Evolutionary conservation across 306 rosid genomes (phyloP).

Genomic region (Sesbania bispinosa): DNA sequence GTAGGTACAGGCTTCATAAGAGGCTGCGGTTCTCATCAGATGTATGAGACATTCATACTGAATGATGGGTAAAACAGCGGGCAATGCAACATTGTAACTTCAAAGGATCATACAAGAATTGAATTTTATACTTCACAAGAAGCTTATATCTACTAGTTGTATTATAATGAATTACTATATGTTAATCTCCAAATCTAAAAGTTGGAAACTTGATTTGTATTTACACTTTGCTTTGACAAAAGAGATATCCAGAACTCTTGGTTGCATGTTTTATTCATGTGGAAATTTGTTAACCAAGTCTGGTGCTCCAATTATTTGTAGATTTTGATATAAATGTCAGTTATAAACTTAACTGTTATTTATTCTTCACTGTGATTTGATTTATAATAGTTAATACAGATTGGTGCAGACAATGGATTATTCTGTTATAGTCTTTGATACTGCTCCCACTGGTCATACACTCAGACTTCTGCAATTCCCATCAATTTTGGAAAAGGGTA

Average conservation of each 20-base stretch:
- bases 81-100: background rate
- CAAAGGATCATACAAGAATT: background rate
- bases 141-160: background rate
- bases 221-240: background rate
- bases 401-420: constrained; percentile 99
- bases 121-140: background rate
- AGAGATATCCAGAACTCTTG: background rate
- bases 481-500: constrained; percentile 91
- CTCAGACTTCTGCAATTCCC: constrained; percentile 97
- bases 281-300: background rate
- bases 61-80: background rate
- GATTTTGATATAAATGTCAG: background rate
- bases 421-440: constrained; percentile 93
- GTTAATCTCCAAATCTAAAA: background rate
- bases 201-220: background rate
- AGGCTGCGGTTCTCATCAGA: background rate
- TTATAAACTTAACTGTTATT: constrained; percentile 2
- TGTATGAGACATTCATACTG: background rate
- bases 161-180: background rate
- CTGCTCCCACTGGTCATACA: constrained; percentile 99
- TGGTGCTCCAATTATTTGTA: background rate
- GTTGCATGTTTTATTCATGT: constrained; percentile 14
- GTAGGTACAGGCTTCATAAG: background rate
- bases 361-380: constrained; percentile 3
- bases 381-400: constrained; percentile 45